Base-by-base conservation (phyloP, 169 alveolate genomes). In the Amoebophrya sp. region DNA sequence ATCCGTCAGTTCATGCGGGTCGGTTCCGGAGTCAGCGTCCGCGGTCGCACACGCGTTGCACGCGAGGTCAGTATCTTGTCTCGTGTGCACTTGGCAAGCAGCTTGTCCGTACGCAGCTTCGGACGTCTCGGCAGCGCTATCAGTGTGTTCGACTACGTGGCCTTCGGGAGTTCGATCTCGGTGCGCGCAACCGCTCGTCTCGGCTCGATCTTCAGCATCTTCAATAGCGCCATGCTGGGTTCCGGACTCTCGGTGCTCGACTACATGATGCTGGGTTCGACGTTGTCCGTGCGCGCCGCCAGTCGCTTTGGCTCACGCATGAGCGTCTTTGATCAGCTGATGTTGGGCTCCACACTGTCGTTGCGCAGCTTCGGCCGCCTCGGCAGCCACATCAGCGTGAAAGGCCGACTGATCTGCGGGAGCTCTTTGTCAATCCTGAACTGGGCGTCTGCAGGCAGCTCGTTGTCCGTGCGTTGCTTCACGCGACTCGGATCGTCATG, bases 301-400 rank as follows among this genome's bases (percentile, higher is more conserved):
- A 29, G n/a, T 2, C 33, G 90, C 53, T 40, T 89, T 26, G 90
- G 90, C 23, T 34, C 53, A 33, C n/a, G 53, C 53, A 89, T 89
- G 33, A 36, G 54, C n/a, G 40, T 89, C 41, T 14, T 26, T 38
- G 91, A 89, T 76, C 24, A 24, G 36, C 29, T n/a, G 39, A 12
- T 24, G 18, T 39, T 89, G 77, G 91, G 91, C 41, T 40, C 77
- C 91, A 36, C 90, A 29, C 18, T 89, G 90, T 89, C 90, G 29
- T 12, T 89, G 47, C 36, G 90, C 33, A 34, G n/a, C 47, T 14
- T 33, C 41, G 90, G 54, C 24, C 90, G 90, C 33, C 40, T 89
- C 33, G 36, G 53, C 41, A 89, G 90, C 90, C 33, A 40, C 90
- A 12, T 89, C n/a, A 34, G 53, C 2, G 90, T 89, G 26, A 33